phyloP scores from a whole-genome alignment of 495 filamentous ascomycete species.

The Podospora anserina region DNA sequence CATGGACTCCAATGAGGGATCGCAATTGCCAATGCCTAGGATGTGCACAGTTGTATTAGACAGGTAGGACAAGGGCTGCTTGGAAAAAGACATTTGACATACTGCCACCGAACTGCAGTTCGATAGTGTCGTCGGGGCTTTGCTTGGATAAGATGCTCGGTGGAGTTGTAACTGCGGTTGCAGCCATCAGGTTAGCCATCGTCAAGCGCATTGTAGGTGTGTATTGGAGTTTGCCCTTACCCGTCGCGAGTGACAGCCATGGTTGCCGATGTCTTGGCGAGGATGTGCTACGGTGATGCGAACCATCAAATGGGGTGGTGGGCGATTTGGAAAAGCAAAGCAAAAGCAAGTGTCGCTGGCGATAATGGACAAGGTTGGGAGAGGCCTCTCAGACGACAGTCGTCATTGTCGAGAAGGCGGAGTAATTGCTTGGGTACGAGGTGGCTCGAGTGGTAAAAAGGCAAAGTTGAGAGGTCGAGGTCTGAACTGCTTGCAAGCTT shows the following conservation, averaged over 20 bases:
- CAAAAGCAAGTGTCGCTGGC: background rate
- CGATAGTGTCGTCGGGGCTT: slow-evolving; percentile 72
- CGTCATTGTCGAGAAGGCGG: background rate
- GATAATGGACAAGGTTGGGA: background rate
- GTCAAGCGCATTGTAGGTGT: background rate
- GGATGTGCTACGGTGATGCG: slow-evolving; percentile 24
- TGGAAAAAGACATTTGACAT: slow-evolving; percentile 45
- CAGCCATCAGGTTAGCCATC: background rate
- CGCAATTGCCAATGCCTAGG: slow-evolving; percentile 86
- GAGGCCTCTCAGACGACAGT: background rate
- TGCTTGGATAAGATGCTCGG: slow-evolving; percentile 57
- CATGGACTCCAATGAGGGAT: slow-evolving; percentile 79
- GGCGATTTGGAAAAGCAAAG: background rate
- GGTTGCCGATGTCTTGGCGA: slow-evolving; percentile 29
- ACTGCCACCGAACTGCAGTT: slow-evolving; percentile 64
- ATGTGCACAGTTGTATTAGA: slow-evolving; percentile 13
- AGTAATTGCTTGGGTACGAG: background rate
- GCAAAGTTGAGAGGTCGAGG: background rate
- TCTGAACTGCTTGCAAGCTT: background rate
- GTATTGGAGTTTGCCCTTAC: slow-evolving; percentile 34
- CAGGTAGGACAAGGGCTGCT: slow-evolving; percentile 6
- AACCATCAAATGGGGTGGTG: slow-evolving; percentile 25
- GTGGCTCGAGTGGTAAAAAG: background rate
- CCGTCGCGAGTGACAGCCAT: slow-evolving; percentile 54
- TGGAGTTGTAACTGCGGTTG: slow-evolving; percentile 38